These are phyloP conservation scores for Podaxis mareebaensis DNA, from an alignment of 768 basidiomycete genomes.

Conservation along the genomic window DNA sequence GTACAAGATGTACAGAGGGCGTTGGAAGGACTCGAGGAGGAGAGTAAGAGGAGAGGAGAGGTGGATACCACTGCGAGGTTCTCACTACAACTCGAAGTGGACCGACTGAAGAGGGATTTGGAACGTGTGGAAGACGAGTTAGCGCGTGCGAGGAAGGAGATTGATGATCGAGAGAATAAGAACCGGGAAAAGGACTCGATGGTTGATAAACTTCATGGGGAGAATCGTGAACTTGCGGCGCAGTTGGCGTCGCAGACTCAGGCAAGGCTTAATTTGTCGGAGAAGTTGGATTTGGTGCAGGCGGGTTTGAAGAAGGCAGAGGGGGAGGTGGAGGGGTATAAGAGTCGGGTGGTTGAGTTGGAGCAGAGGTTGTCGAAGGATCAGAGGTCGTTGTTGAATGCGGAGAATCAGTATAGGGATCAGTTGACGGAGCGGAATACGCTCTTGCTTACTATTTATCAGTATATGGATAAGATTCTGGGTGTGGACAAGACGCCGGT, in stretches of 20 bases:
- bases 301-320: conserved; percentile 66
- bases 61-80: conserved; percentile 80
- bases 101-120: conserved; percentile 82
- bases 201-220: conserved; percentile 74
- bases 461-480: conserved; percentile 92
- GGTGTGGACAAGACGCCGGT: conserved; percentile 87
- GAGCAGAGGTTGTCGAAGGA: conserved; percentile 84
- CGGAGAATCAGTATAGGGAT: conserved; percentile 84
- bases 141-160: conserved; percentile 64
- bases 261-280: conserved; percentile 79
- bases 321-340: conserved; percentile 59
- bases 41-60: conserved; percentile 81
- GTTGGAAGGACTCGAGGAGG: conserved; percentile 70
- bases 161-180: conserved; percentile 65
- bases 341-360: conserved; percentile 66
- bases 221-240: conserved; percentile 77
- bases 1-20: conserved; percentile 70
- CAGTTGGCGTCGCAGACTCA: conserved; percentile 87
- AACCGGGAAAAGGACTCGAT: conserved; percentile 69
- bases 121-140: conserved; percentile 81
- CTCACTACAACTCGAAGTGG: conserved; percentile 87
- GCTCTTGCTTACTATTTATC: conserved; percentile 87
- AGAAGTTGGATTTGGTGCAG: conserved; percentile 82
- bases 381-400: conserved; percentile 65
- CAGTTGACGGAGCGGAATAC: conserved; percentile 94